These are phyloP conservation scores for Starmerella apicola DNA, from an alignment of 805 yeast genomes.

Conservation along the genomic window DNA sequence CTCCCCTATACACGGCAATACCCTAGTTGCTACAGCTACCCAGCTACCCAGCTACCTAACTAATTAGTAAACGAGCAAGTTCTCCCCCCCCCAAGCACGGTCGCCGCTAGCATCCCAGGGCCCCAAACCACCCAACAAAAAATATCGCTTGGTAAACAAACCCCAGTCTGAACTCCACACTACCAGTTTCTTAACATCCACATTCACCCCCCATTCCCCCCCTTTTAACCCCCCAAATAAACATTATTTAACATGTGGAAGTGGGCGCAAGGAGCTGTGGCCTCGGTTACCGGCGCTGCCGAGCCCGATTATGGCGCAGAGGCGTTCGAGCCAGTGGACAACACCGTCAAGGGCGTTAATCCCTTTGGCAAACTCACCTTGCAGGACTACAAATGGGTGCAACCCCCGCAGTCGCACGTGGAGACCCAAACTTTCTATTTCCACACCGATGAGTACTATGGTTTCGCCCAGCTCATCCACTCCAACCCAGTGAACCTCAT, in stretches of 20 bases:
- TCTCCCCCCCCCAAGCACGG: no score
- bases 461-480: slow-evolving; percentile 90
- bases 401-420: slow-evolving; percentile 74
- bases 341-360: slow-evolving; percentile 41
- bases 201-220: no score
- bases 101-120: no score
- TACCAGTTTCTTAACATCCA: no score
- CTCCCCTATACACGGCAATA: no score
- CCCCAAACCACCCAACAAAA: no score
- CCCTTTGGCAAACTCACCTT: slow-evolving; percentile 46
- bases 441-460: slow-evolving; percentile 47
- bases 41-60: no score
- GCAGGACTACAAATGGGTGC: slow-evolving; percentile 65
- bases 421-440: slow-evolving; percentile 93
- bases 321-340: slow-evolving; percentile 76
- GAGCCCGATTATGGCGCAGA: slow-evolving; percentile 95
- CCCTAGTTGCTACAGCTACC: no score
- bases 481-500: slow-evolving; percentile 81
- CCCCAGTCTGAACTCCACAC: no score
- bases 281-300: slow-evolving; percentile 94
- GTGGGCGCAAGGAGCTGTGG: slow-evolving; percentile 27
- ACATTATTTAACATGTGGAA: slow-evolving; percentile 24
- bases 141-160: no score
- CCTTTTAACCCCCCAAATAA: no score
- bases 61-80: no score